Base-by-base conservation (phyloP, 768 basidiomycete genomes). In the Termitomyces eurrhizus region DNA sequence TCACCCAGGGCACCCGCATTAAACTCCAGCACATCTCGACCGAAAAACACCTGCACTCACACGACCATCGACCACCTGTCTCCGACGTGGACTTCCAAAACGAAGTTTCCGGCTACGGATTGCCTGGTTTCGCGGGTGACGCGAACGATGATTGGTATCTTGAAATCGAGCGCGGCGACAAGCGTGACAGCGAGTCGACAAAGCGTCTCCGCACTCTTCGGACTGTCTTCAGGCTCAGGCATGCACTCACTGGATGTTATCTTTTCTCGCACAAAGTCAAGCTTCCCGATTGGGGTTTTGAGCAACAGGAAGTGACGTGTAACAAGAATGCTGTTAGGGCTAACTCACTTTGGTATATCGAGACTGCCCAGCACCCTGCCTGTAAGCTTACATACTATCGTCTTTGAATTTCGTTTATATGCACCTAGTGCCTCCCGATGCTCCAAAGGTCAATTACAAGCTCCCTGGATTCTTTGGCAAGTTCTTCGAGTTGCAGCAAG, bases 1-100 rank as follows among this genome's bases (percentile, higher is more conserved):
- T 98, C 69, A 80, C 75, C 18, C 75, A 86, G 29, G 84, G 84
- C 12, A 79, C 82, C 62, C 87, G 86, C 65, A 81, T 99, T 77
- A 92, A 90, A 69, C 77, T 99, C 32, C 80, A 86, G 35, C 97
- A 98, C 74, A 76, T 86, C 50, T 37, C 79, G 26, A 96, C 96
- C 0, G 83, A 89, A 63, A 96, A 93, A 70, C 83, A 87, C 60
- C 83, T 99, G 3, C 97, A 99, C 78, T 94, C 93, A 50, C 97
- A 99, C 74, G 97, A 98, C 66, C 75, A 90, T 65, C 90, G 97
- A 26, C 94, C 97, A 5, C 94, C 95, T 18, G 87, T 99, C 14
- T 93, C 92, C 36, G 97, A 99, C 50, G 96, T 98, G 50, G 97
- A 99, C 67, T 99, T 98, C 79, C 97, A 99, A 77, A 96, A 98